Base-by-base conservation (phyloP, 129 eudicot genomes). In the Pseudognaphalium luteoalbum region DNA sequence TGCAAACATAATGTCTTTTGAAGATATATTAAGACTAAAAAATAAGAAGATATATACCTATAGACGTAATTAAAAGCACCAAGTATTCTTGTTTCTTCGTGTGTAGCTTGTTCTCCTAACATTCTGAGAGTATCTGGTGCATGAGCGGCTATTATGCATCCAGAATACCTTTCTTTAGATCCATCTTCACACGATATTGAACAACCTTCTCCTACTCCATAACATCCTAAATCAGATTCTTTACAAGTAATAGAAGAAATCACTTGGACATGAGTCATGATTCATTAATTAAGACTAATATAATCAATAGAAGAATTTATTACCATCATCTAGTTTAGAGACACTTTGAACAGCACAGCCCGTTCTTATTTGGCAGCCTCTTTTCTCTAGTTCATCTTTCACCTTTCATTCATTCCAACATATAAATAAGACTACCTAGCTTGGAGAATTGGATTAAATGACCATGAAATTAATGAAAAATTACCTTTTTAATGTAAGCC, bases 51-150 rank as follows among this genome's bases (percentile, higher is more conserved):
- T 16, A 7, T n/a, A 30, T 73, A 89, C 99, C 99, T 95, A 61
- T 87, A 91, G n/a, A 86, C 92, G 62, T 95, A 91, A 73, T 81
- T 91, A 85, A 95, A 95, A 61, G 99, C 87, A 42, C 99, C 97
- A 32, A 95, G 87, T 77, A 95, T 80, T 80, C 91, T 78, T 63
- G 5, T 39, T 91, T 95, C 99, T 29, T 95, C 89, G 8, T 78
- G 62, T 8, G 99, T 95, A 62, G 95, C 95, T 70, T 91, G 73
- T 19, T 88, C 84, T 62, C 98, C 99, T 82, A 95, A 82, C 76
- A 95, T 75, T 50, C 76, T 83, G 41, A 95, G 84, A 73, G 97
- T 86, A 79, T 95, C 97, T 4, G 99, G 99, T 10, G 99, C 99
- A 83, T 91, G 96, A 42, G 89, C 80, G 44, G 89, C 95, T 20